These are phyloP conservation scores for Podospora pseudoanserina DNA, from an alignment of 495 filamentous ascomycete genomes.

Conservation along the genomic window DNA sequence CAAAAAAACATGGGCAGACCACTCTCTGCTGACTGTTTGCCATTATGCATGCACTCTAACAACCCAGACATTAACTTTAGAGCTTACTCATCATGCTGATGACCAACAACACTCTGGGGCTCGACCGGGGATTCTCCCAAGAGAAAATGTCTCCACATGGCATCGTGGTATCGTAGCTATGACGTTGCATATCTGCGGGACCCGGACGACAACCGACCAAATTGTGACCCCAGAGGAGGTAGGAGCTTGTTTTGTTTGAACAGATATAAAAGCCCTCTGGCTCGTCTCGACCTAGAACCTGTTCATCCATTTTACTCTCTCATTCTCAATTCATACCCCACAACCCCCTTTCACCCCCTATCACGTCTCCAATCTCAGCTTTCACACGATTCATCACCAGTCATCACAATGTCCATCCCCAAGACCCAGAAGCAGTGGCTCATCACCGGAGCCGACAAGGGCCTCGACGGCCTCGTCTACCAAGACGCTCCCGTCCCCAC, in stretches of 20 bases:
- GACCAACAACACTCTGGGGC: background rate
- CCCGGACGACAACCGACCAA: background rate
- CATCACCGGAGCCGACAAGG: conserved; percentile 51
- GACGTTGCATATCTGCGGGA: conserved; percentile 5
- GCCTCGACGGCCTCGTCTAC: conserved; percentile 59
- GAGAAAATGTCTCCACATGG: background rate
- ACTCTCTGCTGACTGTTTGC: background rate
- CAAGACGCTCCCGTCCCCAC: conserved; percentile 53
- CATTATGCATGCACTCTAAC: background rate
- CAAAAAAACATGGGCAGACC: background rate
- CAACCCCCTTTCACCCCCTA: background rate
- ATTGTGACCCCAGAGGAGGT: background rate
- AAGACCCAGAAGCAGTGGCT: conserved; percentile 64
- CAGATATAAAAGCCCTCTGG: background rate
- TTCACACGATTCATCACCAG: background rate
- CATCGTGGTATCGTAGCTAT: background rate
- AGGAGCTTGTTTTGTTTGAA: background rate
- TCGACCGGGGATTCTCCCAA: background rate
- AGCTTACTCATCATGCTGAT: background rate
- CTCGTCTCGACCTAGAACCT: background rate
- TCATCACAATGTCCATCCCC: conserved; percentile 28
- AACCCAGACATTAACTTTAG: background rate
- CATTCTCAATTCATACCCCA: background rate
- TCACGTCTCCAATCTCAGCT: background rate
- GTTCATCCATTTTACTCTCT: background rate